Conservation (phyloP, 2,329 filamentous ascomycete genomes). For the Penicillium corylophilum region DNA sequence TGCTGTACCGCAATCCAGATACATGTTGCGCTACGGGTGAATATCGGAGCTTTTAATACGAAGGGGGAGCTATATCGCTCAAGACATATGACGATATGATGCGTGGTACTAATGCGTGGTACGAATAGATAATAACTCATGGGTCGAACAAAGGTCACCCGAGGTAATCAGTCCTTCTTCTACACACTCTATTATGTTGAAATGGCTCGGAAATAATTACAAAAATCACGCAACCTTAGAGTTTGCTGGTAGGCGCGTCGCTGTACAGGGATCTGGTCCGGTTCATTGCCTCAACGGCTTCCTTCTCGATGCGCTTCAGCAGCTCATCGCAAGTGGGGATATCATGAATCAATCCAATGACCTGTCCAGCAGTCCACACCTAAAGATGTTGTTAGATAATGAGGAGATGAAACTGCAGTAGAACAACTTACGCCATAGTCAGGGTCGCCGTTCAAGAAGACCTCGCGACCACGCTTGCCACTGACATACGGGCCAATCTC, state of each 20-base stretch:
- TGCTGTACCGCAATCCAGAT: not conserved
- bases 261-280: slow-evolving; percentile 59
- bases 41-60: not conserved
- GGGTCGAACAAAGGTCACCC: not conserved
- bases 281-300: slow-evolving; percentile 66
- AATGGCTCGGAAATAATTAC: not conserved
- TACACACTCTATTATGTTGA: slow-evolving; percentile 1
- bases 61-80: not conserved
- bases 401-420: not conserved
- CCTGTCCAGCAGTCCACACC: slow-evolving; percentile 97
- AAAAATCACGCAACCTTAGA: slow-evolving; percentile 40
- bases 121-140: not conserved
- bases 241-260: slow-evolving; percentile 52
- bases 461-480: slow-evolving; percentile 84
- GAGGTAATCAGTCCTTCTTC: not conserved
- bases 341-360: slow-evolving; percentile 84
- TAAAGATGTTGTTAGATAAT: slow-evolving; percentile 37
- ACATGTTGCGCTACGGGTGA: not conserved
- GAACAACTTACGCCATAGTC: slow-evolving; percentile 73
- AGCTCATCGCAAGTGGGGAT: slow-evolving; percentile 73
- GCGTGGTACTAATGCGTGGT: not conserved
- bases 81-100: not conserved
- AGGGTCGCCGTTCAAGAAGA: slow-evolving; percentile 87
- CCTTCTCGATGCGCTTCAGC: slow-evolving; percentile 71
- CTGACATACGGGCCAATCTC: slow-evolving; percentile 86